Conservation (phyloP, 352 stramenopile species). For the Phytophthora cactorum region DNA sequence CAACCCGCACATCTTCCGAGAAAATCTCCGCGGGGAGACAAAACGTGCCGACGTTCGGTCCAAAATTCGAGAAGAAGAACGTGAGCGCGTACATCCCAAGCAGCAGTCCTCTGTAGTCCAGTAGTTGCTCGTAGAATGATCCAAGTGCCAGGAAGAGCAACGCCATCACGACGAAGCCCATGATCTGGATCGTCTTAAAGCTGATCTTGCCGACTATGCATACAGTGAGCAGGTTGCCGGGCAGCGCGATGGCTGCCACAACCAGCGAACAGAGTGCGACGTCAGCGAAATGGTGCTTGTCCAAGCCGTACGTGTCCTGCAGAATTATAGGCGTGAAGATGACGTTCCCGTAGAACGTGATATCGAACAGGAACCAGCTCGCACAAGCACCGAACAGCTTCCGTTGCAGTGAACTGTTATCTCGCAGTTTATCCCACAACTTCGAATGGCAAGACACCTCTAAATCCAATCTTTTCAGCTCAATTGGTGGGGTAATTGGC, state of each 20-base stretch:
- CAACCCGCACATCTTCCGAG: conserved; percentile 67
- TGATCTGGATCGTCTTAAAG: conserved; percentile 83
- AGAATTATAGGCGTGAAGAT: conserved; percentile 89
- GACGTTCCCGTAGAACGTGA: conserved; percentile 91
- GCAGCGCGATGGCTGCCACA: conserved; percentile 73
- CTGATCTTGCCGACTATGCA: conserved; percentile 68
- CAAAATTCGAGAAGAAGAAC: conserved; percentile 92
- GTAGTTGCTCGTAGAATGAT: conserved; percentile 56
- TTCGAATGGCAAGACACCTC: conserved; percentile 29
- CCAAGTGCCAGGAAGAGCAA: conserved; percentile 71
- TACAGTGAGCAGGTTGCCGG: conserved; percentile 73
- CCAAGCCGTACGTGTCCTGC: conserved; percentile 68
- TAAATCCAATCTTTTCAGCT: conserved; percentile 19
- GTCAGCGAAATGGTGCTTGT: conserved; percentile 60
- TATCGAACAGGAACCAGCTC: conserved; percentile 94
- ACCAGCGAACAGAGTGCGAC: conserved; percentile 72
- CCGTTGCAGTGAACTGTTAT: conserved; percentile 40
- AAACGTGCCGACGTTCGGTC: conserved; percentile 89
- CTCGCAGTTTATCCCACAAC: conserved; percentile 42
- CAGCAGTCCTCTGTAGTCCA: conserved; percentile 49
- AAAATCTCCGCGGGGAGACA: conserved; percentile 86
- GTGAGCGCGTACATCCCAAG: conserved; percentile 78
- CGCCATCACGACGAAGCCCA: conserved; percentile 77
- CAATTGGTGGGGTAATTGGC: conserved; percentile 18
- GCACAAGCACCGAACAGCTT: conserved; percentile 82